A percentile compares a stretch with the other conserved stretches of the same genome.
Conservation (phyloP, 192 early-diverging fungal genomes). For the Gigaspora rosea region DNA sequence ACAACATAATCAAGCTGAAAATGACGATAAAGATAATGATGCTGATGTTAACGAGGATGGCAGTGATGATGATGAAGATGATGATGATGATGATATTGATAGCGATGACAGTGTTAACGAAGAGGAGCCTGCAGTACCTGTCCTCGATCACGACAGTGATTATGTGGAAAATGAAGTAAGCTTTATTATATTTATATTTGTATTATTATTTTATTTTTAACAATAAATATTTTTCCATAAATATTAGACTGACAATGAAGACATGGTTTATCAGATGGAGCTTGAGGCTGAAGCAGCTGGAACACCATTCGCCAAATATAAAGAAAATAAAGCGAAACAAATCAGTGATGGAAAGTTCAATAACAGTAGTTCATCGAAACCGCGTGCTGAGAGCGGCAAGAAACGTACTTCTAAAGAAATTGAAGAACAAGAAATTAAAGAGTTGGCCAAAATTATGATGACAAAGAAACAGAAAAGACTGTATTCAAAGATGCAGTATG, state of each 20-base stretch:
- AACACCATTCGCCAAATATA: slow-evolving; percentile 65
- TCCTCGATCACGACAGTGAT: background rate
- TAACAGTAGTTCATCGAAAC: slow-evolving; percentile 28
- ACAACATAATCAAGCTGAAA: slow-evolving; percentile 35
- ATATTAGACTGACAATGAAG: slow-evolving; percentile 27
- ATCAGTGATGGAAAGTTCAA: slow-evolving; percentile 37
- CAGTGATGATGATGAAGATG: background rate
- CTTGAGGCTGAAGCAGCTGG: slow-evolving; percentile 71
- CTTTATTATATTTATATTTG: slow-evolving; percentile 18
- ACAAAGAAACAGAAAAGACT: slow-evolving; percentile 77
- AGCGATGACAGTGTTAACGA: slow-evolving; percentile 24
- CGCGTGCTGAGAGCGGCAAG: slow-evolving; percentile 41
- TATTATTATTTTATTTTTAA: background rate
- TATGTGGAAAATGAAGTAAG: background rate
- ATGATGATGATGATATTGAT: background rate
- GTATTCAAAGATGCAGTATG: slow-evolving; percentile 77
- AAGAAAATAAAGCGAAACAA: slow-evolving; percentile 42
- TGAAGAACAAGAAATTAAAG: slow-evolving; percentile 67
- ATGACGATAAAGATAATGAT: slow-evolving; percentile 20
- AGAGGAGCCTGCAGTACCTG: background rate
- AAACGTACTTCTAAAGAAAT: slow-evolving; percentile 52
- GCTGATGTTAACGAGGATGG: slow-evolving; percentile 30
- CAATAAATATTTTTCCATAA: background rate
- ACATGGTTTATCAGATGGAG: slow-evolving; percentile 61
- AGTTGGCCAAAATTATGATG: slow-evolving; percentile 87